A percentile compares a stretch with the other conserved stretches of the same genome.
Conservation (phyloP, 169 alveolate genomes). For the Eimeria falciformis region DNA sequence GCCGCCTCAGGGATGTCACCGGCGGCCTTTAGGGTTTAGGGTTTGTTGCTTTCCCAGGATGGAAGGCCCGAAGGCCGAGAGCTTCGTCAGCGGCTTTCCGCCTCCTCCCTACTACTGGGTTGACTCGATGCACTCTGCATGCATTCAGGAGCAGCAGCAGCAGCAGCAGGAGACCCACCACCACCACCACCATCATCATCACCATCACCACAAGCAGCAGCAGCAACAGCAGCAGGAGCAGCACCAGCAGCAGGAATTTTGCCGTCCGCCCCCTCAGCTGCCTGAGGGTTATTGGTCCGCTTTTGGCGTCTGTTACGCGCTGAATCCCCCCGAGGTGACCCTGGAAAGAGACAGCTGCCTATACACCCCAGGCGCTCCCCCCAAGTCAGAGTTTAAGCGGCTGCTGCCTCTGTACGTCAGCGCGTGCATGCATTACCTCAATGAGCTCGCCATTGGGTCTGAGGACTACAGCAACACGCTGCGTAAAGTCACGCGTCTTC, state of each 20-base stretch:
- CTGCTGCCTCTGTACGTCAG: not conserved
- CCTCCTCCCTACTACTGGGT: constrained; percentile 50
- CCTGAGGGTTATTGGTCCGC: constrained; percentile 45
- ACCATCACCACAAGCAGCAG: constrained; percentile 29
- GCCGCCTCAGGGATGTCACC: no score
- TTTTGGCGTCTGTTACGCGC: constrained; percentile 27
- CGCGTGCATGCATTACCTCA: not conserved
- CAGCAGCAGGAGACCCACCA: not conserved
- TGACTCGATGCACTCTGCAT: constrained; percentile 26
- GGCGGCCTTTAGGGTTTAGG: no score
- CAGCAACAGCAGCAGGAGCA: constrained; percentile 20
- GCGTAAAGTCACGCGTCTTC: constrained; percentile 20
- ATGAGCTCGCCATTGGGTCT: constrained; percentile 40
- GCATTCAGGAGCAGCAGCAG: constrained; percentile 5
- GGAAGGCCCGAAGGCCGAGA: not conserved
- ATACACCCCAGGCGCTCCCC: constrained; percentile 35
- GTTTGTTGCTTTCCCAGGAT: no score
- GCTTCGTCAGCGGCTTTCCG: constrained; percentile 37
- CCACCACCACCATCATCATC: not conserved
- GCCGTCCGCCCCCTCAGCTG: constrained; percentile 51
- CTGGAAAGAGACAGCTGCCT: constrained; percentile 14
- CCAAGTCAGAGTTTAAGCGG: constrained; percentile 44
- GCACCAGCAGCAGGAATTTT: constrained; percentile 25
- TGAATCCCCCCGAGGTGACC: not conserved
- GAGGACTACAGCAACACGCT: not conserved